These are phyloP conservation scores for Decorospora gaudefroyi DNA, from an alignment of 2,329 filamentous ascomycete species.

Conservation along the genomic window DNA sequence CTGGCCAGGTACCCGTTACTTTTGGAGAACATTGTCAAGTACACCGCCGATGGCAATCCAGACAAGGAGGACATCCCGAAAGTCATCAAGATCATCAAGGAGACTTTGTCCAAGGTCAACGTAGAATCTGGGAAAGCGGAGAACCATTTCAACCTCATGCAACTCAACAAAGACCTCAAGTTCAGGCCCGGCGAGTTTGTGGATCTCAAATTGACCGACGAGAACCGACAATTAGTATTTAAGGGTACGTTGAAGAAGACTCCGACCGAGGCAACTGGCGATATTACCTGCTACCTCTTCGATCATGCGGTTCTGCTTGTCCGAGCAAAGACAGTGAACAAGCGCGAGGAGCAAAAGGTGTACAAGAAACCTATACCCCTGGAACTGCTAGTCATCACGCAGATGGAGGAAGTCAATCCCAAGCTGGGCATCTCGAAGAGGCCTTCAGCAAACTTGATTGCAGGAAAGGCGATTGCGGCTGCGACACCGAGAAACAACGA, in stretches of 20 bases:
- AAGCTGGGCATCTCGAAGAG: conserved; percentile 79
- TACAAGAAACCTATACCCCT: conserved; percentile 94
- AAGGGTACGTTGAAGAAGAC: conserved; percentile 94
- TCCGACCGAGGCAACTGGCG: conserved; percentile 76
- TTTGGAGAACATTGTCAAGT: conserved; percentile 88
- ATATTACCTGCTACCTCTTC: conserved; percentile 94
- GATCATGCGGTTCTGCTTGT: conserved; percentile 94
- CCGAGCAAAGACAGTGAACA: conserved; percentile 87
- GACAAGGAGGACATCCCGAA: conserved; percentile 92
- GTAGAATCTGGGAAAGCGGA: conserved; percentile 95
- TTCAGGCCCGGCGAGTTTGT: conserved; percentile 90
- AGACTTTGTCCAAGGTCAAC: conserved; percentile 86
- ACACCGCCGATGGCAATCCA: conserved; percentile 84
- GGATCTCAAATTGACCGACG: conserved; percentile 91
- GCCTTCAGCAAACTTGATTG: conserved; percentile 77
- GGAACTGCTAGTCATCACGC: conserved; percentile 87
- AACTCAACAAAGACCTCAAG: conserved; percentile 87
- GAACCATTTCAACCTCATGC: conserved; percentile 93
- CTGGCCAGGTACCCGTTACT: conserved; percentile 91
- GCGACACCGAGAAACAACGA: conserved; percentile 45
- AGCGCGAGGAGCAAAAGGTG: conserved; percentile 91
- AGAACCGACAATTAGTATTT: conserved; percentile 88
- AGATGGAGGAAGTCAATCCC: conserved; percentile 96
- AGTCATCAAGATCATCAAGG: conserved; percentile 82
- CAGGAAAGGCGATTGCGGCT: conserved; percentile 55